These are phyloP conservation scores for Rhodotorula diobovata DNA, from an alignment of 768 basidiomycete genomes.

Conservation along the genomic window DNA sequence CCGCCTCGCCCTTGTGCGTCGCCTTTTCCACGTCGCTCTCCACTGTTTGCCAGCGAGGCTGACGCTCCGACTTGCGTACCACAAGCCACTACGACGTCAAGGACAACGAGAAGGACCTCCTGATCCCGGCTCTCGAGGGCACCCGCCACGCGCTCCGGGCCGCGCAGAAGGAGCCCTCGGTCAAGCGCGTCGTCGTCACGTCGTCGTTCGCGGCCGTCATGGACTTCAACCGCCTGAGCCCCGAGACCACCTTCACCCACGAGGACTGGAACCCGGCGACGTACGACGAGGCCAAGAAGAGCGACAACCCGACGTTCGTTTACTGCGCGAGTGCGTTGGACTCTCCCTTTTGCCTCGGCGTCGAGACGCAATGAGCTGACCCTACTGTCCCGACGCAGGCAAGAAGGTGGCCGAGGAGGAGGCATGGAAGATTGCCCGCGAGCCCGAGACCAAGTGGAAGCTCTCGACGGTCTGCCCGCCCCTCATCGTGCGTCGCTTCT, in stretches of 20 bases:
- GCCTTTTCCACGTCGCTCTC: neutral
- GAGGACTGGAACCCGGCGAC: constrained; percentile 62
- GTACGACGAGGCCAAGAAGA: constrained; percentile 47
- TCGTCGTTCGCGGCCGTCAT: constrained; percentile 54
- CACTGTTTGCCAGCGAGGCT: neutral
- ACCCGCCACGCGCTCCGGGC: constrained; percentile 14
- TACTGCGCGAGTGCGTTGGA: constrained; percentile 6
- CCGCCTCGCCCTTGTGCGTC: constrained; percentile 58
- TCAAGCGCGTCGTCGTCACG: constrained; percentile 67
- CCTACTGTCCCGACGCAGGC: too few relatives aligned
- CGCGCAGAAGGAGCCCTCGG: constrained; percentile 42
- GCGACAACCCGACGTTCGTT: constrained; percentile 2
- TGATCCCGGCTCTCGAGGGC: constrained; percentile 19
- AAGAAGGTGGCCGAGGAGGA: constrained; percentile 65
- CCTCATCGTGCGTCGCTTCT: neutral
- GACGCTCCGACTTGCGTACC: neutral
- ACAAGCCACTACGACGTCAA: constrained; percentile 12
- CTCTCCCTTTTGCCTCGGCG: neutral
- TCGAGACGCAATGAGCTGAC: neutral
- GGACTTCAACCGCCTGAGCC: constrained; percentile 3
- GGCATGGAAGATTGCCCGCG: constrained; percentile 55
- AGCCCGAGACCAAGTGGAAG: constrained; percentile 49
- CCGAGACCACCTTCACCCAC: constrained; percentile 36
- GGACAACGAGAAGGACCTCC: constrained; percentile 29
- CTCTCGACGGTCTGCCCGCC: constrained; percentile 15